Conservation (phyloP, 495 filamentous ascomycete species). For the Podospora conica region DNA sequence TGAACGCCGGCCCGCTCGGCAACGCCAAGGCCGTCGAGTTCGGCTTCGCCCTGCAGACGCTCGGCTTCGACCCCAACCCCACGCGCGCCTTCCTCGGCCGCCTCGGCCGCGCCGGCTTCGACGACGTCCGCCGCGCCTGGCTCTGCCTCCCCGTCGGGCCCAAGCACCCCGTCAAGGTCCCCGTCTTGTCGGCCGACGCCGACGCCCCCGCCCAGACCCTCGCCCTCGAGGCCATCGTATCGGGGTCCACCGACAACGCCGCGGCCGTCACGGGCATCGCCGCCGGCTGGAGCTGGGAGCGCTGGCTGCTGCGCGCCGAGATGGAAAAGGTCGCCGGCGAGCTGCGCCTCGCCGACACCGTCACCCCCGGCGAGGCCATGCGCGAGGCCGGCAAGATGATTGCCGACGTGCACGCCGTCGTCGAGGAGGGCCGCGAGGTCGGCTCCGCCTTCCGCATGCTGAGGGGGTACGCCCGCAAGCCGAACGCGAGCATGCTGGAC, state of each 20-base stretch:
- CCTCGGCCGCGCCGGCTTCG: slow-evolving; percentile 67
- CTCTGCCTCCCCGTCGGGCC: slow-evolving; percentile 81
- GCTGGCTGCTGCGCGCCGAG: slow-evolving; percentile 84
- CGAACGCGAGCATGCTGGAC: slow-evolving; percentile 24
- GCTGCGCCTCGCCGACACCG: slow-evolving; percentile 46
- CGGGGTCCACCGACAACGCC: slow-evolving; percentile 64
- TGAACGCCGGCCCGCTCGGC: slow-evolving; percentile 70
- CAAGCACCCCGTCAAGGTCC: slow-evolving; percentile 41
- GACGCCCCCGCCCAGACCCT: slow-evolving; percentile 42
- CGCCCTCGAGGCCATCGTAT: slow-evolving; percentile 59
- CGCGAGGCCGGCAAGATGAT: slow-evolving; percentile 51
- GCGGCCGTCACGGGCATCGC: slow-evolving; percentile 74
- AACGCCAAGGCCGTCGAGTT: slow-evolving; percentile 84
- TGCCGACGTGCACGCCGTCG: slow-evolving; percentile 68
- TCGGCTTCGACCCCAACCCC: slow-evolving; percentile 80
- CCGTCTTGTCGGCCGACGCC: slow-evolving; percentile 26
- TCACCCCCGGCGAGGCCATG: slow-evolving; percentile 39
- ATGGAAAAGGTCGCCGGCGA: slow-evolving; percentile 71
- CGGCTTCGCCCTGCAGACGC: slow-evolving; percentile 74
- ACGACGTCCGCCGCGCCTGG: slow-evolving; percentile 79
- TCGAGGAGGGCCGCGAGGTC: slow-evolving; percentile 76
- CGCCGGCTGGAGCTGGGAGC: slow-evolving; percentile 91
- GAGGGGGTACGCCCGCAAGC: slow-evolving; percentile 87
- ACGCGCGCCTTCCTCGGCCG: slow-evolving; percentile 73
- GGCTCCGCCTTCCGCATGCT: slow-evolving; percentile 82